A percentile compares a stretch with the other conserved stretches of the same genome.
phyloP scores from a whole-genome alignment of 2,329 filamentous ascomycete species.

The Penicillium verrucosum region DNA sequence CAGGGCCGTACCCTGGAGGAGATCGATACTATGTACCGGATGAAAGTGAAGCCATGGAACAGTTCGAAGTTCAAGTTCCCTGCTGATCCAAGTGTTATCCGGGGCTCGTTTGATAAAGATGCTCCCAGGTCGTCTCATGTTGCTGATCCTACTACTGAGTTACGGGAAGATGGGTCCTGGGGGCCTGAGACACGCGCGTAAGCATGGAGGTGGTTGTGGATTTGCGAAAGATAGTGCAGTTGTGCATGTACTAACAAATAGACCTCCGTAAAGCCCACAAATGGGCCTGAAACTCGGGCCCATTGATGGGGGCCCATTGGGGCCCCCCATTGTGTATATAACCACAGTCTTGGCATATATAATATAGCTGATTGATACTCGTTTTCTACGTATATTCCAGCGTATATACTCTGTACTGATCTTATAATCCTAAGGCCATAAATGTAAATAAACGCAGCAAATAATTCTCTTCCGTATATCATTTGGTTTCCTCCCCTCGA shows the following conservation, averaged over 20 bases:
- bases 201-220: background rate
- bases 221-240: background rate
- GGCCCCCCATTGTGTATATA: no score
- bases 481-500: no score
- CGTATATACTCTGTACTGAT: no score
- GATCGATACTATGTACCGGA: slow-evolving; percentile 71
- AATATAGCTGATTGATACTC: no score
- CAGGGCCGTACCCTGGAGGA: slow-evolving; percentile 69
- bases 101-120: slow-evolving; percentile 20
- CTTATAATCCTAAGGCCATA: no score
- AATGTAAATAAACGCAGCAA: no score
- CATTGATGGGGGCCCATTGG: no score
- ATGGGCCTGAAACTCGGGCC: no score
- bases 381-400: no score
- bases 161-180: slow-evolving; percentile 12
- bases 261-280: no score
- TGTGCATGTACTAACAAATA: background rate
- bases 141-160: slow-evolving; percentile 11
- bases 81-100: slow-evolving; percentile 17
- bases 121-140: slow-evolving; percentile 15
- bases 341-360: no score
- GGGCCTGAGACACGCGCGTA: slow-evolving; percentile 2
- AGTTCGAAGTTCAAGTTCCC: slow-evolving; percentile 49
- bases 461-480: no score
- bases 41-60: slow-evolving; percentile 58